Evolutionary conservation across 2,329 filamentous ascomycete genomes (phyloP).

Genomic region (Aspergillus felis): DNA sequence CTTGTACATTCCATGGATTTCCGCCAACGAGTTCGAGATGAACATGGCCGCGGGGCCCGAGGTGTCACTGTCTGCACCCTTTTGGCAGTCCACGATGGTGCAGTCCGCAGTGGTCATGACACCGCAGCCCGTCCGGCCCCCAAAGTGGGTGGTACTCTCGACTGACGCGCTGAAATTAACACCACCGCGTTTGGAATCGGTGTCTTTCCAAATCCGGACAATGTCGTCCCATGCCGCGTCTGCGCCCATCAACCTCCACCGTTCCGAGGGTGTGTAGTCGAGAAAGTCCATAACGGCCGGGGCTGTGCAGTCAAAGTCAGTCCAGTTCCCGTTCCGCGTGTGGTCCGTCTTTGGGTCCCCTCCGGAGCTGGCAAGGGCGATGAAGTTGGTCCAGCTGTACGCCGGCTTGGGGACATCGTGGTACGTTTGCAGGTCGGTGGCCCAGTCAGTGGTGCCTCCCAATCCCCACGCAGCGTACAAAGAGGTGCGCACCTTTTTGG

Average conservation of each 20-base stretch:
- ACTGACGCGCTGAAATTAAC: conserved; percentile 1
- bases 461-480: conserved; percentile 22
- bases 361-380: background rate
- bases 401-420: background rate
- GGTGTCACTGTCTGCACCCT: background rate
- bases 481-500: conserved; percentile 17
- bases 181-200: background rate
- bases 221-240: background rate
- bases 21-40: conserved; percentile 12
- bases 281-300: background rate
- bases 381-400: background rate
- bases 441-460: conserved; percentile 32
- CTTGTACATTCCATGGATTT: conserved; percentile 2
- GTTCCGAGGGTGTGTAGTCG: background rate
- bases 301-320: background rate
- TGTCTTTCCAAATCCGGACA: background rate
- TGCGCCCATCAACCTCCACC: background rate
- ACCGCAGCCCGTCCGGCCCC: background rate
- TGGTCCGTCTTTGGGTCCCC: background rate
- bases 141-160: background rate
- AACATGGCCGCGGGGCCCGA: conserved; percentile 13
- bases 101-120: background rate
- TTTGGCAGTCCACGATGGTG: background rate
- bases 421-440: conserved; percentile 24
- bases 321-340: background rate